A percentile compares a stretch with the other conserved stretches of the same genome.
phyloP scores from a whole-genome alignment of 371 early-diverging fungal species.

The Actinomortierella wolfii region DNA sequence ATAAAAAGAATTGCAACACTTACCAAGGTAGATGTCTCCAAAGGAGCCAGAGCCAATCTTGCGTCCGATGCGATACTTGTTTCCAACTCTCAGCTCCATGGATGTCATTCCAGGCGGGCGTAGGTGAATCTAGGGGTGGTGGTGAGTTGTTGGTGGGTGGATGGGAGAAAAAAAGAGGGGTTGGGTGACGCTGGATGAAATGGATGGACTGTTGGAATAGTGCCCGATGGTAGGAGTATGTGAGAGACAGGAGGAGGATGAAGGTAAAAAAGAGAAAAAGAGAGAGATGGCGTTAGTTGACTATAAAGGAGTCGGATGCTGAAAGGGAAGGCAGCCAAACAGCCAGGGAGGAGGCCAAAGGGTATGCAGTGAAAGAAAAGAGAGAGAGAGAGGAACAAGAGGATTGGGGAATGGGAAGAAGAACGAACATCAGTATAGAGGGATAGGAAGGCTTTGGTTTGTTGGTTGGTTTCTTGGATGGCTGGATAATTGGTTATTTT shows the following conservation, averaged over 20 bases:
- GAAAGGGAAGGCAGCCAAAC: background rate
- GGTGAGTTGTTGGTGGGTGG: conserved; percentile 2
- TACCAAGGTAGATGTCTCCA: conserved; percentile 99
- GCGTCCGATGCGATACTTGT: conserved; percentile 93
- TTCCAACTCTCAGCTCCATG: conserved; percentile 65
- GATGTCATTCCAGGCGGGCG: conserved; percentile 8
- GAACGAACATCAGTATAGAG: background rate
- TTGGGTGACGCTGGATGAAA: background rate
- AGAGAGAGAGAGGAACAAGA: conserved; percentile 4
- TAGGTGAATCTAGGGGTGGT: conserved; percentile 6
- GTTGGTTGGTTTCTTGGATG: background rate
- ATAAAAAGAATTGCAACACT: conserved; percentile 19
- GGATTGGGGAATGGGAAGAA: conserved; percentile 1
- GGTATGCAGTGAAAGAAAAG: background rate
- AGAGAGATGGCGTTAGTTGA: background rate
- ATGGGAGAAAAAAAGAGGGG: background rate
- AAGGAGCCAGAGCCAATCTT: conserved; percentile 99
- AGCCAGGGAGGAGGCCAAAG: background rate
- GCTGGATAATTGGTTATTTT: background rate
- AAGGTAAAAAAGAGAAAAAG: background rate
- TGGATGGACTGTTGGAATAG: background rate
- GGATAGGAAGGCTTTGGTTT: background rate
- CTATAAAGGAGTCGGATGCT: background rate
- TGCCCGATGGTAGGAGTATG: background rate
- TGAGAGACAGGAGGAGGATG: background rate